These are phyloP conservation scores for Kluyveromyces siamensis DNA, from an alignment of 805 yeast species.

Conservation along the genomic window DNA sequence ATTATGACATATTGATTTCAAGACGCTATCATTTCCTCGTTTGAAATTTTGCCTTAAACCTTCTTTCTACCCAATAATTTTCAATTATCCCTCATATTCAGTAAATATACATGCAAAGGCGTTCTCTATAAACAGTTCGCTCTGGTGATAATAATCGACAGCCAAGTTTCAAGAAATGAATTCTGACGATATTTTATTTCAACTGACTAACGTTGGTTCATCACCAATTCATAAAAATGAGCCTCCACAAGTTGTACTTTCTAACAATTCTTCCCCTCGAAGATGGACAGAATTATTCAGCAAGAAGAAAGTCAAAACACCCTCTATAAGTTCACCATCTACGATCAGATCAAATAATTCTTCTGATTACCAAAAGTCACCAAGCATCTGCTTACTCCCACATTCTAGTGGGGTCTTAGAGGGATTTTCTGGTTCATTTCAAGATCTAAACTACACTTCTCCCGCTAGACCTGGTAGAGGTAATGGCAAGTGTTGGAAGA, in stretches of 20 bases:
- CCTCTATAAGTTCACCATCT: background rate
- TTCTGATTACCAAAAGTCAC: background rate
- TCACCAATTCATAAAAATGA: background rate
- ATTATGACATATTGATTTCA: background rate
- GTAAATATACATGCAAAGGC: too few relatives aligned
- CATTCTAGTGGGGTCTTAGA: background rate
- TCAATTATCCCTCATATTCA: too few relatives aligned
- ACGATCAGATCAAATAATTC: background rate
- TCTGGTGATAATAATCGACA: background rate
- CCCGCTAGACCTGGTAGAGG: background rate
- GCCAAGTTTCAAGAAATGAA: background rate
- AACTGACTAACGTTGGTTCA: slow-evolving; percentile 7
- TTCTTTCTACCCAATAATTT: too few relatives aligned
- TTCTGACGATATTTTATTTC: slow-evolving; percentile 7
- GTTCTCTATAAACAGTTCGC: background rate
- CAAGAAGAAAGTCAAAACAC: slow-evolving; percentile 1
- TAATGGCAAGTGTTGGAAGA: slow-evolving; percentile 12
- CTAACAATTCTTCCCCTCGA: slow-evolving; percentile 1
- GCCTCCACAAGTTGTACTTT: background rate
- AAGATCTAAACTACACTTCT: background rate
- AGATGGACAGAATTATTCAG: slow-evolving; percentile 2
- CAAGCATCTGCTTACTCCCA: background rate
- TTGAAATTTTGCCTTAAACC: background rate
- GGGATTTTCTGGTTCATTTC: background rate
- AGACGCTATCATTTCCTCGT: background rate